These are phyloP conservation scores for Solanum pinnatisectum DNA, from an alignment of 257 asterid species.

Conservation along the genomic window DNA sequence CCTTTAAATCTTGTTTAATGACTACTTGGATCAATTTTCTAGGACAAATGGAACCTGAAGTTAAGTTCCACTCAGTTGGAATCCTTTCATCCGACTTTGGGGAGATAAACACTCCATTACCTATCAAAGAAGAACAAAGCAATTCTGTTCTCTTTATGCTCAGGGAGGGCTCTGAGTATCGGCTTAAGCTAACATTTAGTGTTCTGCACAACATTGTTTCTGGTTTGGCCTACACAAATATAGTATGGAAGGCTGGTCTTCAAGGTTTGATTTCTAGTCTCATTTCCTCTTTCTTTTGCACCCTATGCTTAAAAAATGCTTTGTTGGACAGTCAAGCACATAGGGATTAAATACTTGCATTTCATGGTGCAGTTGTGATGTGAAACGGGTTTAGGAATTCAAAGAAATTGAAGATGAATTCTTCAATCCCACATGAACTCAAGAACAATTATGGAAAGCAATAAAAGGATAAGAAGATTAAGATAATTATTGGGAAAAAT, in stretches of 20 bases:
- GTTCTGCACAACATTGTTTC: slow-evolving; percentile 79
- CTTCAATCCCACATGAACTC: not conserved
- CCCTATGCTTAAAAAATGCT: not conserved
- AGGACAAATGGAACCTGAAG: slow-evolving; percentile 75
- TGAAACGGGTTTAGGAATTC: not conserved
- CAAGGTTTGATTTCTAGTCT: slow-evolving; percentile 36
- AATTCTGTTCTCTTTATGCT: slow-evolving; percentile 43
- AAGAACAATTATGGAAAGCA: not conserved
- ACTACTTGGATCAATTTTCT: not conserved
- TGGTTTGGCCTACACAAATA: slow-evolving; percentile 60
- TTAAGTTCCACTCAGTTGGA: slow-evolving; percentile 56
- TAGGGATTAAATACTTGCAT: not conserved
- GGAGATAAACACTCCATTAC: slow-evolving; percentile 59
- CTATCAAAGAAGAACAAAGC: slow-evolving; percentile 32
- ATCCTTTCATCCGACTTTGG: slow-evolving; percentile 53
- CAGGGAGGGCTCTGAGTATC: slow-evolving; percentile 55
- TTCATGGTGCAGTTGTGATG: not conserved
- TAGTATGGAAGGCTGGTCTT: slow-evolving; percentile 62
- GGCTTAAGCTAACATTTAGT: slow-evolving; percentile 53
- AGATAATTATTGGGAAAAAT: not conserved
- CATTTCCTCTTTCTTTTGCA: not conserved
- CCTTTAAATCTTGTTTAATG: not conserved
- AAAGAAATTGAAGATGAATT: not conserved
- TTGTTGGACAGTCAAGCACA: not conserved
- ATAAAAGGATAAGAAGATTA: not conserved